Percentiles rank a stretch among this genome's conserved stretches.
Evolutionary conservation across 768 basidiomycete species (phyloP).

Genomic region (Amanita muscaria): DNA sequence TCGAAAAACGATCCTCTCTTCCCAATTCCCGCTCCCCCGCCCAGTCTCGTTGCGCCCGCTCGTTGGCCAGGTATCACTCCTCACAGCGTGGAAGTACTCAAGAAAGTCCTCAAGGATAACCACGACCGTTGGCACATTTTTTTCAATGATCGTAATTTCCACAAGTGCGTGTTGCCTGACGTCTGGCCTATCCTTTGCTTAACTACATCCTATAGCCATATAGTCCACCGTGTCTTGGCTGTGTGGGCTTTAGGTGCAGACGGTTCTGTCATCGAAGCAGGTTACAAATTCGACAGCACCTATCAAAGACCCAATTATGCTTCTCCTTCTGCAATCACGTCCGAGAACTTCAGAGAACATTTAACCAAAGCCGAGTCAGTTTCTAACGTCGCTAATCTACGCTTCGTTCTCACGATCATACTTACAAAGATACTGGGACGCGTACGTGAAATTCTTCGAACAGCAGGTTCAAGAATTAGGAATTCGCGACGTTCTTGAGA

Average conservation of each 20-base stretch:
- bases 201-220: slow-evolving; percentile 29
- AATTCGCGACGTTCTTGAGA: slow-evolving; percentile 40
- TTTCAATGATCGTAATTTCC: slow-evolving; percentile 34
- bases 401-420: slow-evolving; percentile 1
- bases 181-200: neutral
- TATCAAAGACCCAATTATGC: slow-evolving; percentile 29
- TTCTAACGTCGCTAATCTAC: neutral
- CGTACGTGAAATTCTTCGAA: slow-evolving; percentile 51
- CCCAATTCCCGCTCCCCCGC: slow-evolving; percentile 23
- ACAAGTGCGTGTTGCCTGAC: slow-evolving; percentile 23
- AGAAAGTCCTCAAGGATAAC: slow-evolving; percentile 37
- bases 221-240: slow-evolving; percentile 48
- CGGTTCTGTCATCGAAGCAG: slow-evolving; percentile 26
- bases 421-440: slow-evolving; percentile 42
- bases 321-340: slow-evolving; percentile 38
- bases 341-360: slow-evolving; percentile 42
- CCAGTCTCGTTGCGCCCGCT: slow-evolving; percentile 20
- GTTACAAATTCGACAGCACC: slow-evolving; percentile 27
- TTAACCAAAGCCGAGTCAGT: slow-evolving; percentile 49
- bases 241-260: slow-evolving; percentile 54
- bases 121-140: slow-evolving; percentile 47
- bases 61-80: slow-evolving; percentile 26
- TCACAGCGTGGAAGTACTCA: slow-evolving; percentile 30
- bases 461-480: slow-evolving; percentile 33
- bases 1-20: slow-evolving; percentile 24